phyloP scores from a whole-genome alignment of 2,329 filamentous ascomycete genomes.

The Cordyceps tenuipes region DNA sequence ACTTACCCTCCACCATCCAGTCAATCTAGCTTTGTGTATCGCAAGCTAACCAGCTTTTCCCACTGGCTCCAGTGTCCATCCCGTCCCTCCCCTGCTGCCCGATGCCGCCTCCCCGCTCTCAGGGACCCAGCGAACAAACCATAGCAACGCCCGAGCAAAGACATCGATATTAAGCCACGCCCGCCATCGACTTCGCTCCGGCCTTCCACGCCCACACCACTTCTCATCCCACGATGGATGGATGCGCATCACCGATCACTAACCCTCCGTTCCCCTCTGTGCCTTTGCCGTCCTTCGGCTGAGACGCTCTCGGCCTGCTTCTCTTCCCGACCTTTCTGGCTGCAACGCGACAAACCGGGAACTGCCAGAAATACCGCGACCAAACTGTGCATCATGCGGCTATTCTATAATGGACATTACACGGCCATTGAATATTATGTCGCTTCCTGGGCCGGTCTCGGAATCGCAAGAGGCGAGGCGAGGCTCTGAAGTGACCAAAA shows the following conservation, averaged over 20 bases:
- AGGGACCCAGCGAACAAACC: background rate
- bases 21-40: background rate
- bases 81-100: slow-evolving; percentile 2
- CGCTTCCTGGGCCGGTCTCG: background rate
- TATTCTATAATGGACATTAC: background rate
- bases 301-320: background rate
- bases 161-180: background rate
- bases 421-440: background rate
- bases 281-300: background rate
- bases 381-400: background rate
- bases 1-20: background rate
- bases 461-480: background rate
- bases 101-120: background rate
- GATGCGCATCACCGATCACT: background rate
- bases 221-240: background rate
- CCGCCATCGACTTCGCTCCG: background rate
- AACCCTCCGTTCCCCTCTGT: background rate
- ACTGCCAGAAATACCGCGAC: background rate
- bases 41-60: background rate
- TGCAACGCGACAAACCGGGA: background rate
- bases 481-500: background rate
- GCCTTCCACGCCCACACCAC: background rate
- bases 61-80: background rate
- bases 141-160: background rate
- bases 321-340: background rate